Conservation (phyloP, 2,329 filamentous ascomycete species). For the Alternaria triticimaculans region DNA sequence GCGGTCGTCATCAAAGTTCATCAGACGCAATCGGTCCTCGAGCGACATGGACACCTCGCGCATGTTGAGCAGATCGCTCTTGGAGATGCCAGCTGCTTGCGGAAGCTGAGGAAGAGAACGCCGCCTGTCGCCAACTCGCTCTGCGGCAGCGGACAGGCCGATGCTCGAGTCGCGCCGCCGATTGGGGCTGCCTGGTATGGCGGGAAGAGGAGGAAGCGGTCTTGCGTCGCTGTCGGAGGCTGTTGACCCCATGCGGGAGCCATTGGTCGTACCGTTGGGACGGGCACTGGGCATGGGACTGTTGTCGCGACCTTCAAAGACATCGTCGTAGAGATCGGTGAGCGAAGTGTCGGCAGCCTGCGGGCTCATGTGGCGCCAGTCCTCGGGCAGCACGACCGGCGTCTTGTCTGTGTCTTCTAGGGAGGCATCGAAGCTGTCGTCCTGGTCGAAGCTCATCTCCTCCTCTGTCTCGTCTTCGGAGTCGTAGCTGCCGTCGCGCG, state of each 20-base stretch:
- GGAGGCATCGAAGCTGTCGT: constrained; percentile 95
- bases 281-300: constrained; percentile 70
- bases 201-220: constrained; percentile 85
- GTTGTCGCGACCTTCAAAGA: constrained; percentile 68
- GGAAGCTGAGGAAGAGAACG: constrained; percentile 77
- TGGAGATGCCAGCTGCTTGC: constrained; percentile 69
- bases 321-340: constrained; percentile 66
- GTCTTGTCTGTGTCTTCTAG: constrained; percentile 97
- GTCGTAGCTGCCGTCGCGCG: constrained; percentile 91
- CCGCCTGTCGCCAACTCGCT: constrained; percentile 71
- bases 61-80: constrained; percentile 79
- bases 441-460: constrained; percentile 69
- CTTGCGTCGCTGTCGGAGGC: constrained; percentile 82
- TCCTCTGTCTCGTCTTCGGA: constrained; percentile 74
- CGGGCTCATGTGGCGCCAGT: constrained; percentile 84
- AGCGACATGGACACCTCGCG: constrained; percentile 77
- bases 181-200: constrained; percentile 63
- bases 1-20: constrained; percentile 74
- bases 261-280: constrained; percentile 51
- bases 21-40: constrained; percentile 83
- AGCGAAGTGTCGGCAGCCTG: constrained; percentile 64
- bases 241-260: constrained; percentile 70
- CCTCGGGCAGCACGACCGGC: constrained; percentile 94
- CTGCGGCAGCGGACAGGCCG: constrained; percentile 73
- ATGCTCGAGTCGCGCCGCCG: constrained; percentile 64